These are phyloP conservation scores for Penicillium ucsense DNA, from an alignment of 495 filamentous ascomycete species.

Conservation along the genomic window DNA sequence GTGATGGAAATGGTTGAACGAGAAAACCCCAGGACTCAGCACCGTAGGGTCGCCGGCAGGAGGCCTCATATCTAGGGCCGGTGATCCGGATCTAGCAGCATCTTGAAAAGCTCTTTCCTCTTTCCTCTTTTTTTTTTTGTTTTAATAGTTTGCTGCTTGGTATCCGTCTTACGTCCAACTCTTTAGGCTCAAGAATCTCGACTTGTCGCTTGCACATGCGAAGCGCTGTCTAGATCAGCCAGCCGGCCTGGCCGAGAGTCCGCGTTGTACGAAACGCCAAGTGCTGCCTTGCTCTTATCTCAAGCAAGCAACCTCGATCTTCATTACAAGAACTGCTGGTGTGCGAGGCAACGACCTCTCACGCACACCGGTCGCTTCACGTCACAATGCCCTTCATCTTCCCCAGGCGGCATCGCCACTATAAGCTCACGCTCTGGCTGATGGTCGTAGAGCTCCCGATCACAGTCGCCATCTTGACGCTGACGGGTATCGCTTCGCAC, in stretches of 20 bases:
- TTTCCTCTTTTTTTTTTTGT: no score
- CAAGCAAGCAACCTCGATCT: not conserved
- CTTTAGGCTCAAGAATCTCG: not conserved
- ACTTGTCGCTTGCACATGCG: conserved; percentile 17
- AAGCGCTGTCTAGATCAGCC: conserved; percentile 27
- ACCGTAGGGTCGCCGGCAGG: not conserved
- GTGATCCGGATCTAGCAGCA: conserved; percentile 14
- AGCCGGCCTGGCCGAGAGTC: conserved; percentile 30
- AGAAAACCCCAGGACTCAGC: no score
- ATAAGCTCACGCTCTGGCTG: conserved; percentile 52
- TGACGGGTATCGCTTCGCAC: conserved; percentile 75
- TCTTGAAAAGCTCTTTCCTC: not conserved
- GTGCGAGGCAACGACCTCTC: no score
- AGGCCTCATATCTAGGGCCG: conserved; percentile 22
- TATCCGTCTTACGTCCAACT: no score
- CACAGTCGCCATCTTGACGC: conserved; percentile 59
- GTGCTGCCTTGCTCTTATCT: not conserved
- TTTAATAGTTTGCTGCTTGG: no score
- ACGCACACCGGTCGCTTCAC: not conserved
- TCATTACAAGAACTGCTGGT: not conserved
- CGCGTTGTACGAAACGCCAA: conserved; percentile 4
- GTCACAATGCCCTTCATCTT: conserved; percentile 27
- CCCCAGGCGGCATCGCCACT: conserved; percentile 54
- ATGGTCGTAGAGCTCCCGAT: conserved; percentile 61
- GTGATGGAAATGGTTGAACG: no score